Percentiles rank a stretch among this genome's conserved stretches.
Conservation (phyloP, 2,329 filamentous ascomycete species). For the Beauveria sp. region DNA sequence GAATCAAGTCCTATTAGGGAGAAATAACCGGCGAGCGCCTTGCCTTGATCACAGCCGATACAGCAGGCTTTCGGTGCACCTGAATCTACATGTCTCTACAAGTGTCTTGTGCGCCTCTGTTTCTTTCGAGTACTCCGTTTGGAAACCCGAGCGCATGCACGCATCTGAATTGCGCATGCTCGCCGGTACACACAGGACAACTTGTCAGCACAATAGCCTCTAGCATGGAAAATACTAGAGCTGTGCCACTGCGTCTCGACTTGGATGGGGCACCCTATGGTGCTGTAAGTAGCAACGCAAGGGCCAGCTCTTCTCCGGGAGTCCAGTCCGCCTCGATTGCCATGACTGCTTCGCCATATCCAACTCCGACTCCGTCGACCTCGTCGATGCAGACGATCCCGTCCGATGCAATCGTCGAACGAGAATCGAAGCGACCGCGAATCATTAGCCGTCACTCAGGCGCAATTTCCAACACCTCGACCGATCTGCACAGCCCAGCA, state of each 20-base stretch:
- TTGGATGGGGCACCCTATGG: not conserved
- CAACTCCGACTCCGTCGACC: not conserved
- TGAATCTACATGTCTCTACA: constrained; percentile 5
- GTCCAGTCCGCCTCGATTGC: not conserved
- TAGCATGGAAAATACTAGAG: not conserved
- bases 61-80: no score
- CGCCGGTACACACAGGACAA: not conserved
- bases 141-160: not conserved
- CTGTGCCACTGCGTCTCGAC: not conserved
- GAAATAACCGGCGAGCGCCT: not conserved
- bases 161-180: not conserved
- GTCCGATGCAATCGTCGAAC: not conserved
- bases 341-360: not conserved
- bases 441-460: not conserved
- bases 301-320: not conserved
- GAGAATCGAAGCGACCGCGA: constrained; percentile 1
- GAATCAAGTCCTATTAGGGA: not conserved
- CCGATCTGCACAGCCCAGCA: not conserved
- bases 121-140: not conserved
- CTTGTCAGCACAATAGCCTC: not conserved
- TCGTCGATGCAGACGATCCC: not conserved
- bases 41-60: not conserved
- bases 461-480: not conserved
- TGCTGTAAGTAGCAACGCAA: not conserved
- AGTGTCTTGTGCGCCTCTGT: not conserved